Evolutionary conservation across 169 alveolate genomes (phyloP).

Genomic region (Cryptosporidium xiaoi): DNA sequence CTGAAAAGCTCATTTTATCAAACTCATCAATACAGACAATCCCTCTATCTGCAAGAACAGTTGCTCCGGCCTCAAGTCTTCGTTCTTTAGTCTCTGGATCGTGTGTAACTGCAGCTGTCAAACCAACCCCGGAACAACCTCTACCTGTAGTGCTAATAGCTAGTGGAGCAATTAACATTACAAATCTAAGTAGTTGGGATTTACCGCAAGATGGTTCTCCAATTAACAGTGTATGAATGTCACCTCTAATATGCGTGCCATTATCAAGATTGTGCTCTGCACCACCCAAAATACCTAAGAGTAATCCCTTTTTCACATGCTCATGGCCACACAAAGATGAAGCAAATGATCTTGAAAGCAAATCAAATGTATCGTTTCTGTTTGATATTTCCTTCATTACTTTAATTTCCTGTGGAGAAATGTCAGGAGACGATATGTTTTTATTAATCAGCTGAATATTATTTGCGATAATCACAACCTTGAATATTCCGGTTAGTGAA

Average conservation of each 20-base stretch:
- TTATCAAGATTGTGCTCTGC: constrained; percentile 87
- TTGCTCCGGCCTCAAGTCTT: constrained; percentile 99
- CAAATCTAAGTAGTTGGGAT: constrained; percentile 95
- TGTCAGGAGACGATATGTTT: constrained; percentile 80
- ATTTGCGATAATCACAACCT: constrained; percentile 92
- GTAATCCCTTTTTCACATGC: constrained; percentile 91
- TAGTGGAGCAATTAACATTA: constrained; percentile 88
- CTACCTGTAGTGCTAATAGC: constrained; percentile 98
- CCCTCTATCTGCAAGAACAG: constrained; percentile 98
- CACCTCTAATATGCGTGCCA: constrained; percentile 98
- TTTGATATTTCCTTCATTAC: constrained; percentile 83
- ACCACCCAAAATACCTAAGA: constrained; percentile 95
- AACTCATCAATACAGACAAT: constrained; percentile 98
- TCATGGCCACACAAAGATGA: constrained; percentile 98
- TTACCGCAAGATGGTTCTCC: constrained; percentile 99
- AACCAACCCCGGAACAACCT: constrained; percentile 99
- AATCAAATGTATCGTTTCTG: constrained; percentile 88
- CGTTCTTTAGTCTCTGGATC: constrained; percentile 96
- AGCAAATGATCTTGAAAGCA: constrained; percentile 94
- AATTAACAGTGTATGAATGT: constrained; percentile 95
- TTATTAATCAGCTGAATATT: constrained; percentile 83
- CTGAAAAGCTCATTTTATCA: constrained; percentile 98
- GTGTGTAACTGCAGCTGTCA: constrained; percentile 97
- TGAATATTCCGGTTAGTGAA: constrained; percentile 88
- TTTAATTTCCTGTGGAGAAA: constrained; percentile 84